phyloP scores from a whole-genome alignment of 441 rosid genomes.

The Manihot esculenta region DNA sequence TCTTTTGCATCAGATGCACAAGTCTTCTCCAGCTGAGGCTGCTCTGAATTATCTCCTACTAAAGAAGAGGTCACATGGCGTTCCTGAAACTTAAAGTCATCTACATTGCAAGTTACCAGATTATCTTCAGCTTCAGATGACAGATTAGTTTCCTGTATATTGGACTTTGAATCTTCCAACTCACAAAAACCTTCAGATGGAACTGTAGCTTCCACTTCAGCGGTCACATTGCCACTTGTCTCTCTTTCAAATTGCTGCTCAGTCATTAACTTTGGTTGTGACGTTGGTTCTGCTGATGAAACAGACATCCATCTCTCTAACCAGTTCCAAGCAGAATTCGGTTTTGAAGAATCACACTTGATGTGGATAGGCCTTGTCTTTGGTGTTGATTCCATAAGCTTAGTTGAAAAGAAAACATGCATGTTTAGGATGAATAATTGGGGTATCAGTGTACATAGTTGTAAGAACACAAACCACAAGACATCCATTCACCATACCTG shows the following conservation, averaged over 20 bases:
- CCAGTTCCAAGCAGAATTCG: constrained; percentile 89
- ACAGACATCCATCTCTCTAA: constrained; percentile 95
- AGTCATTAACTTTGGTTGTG: constrained; percentile 25
- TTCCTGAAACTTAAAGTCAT: constrained; percentile 35
- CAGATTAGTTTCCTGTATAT: constrained; percentile 28
- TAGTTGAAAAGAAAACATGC: constrained; percentile 20
- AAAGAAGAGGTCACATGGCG: constrained; percentile 27
- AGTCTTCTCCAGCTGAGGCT: constrained; percentile 35
- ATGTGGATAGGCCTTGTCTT: constrained; percentile 62
- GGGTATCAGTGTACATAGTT: not conserved
- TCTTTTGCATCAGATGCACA: constrained; percentile 38
- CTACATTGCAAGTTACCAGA: constrained; percentile 36
- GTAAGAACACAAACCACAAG: constrained; percentile 11
- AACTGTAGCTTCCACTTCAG: constrained; percentile 28
- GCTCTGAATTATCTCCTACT: constrained; percentile 32
- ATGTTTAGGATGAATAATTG: constrained; percentile 2
- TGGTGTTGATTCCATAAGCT: constrained; percentile 80
- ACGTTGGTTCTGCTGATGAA: constrained; percentile 47
- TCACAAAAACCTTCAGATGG: constrained; percentile 36
- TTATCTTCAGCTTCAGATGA: constrained; percentile 44
- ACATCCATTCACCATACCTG: constrained; percentile 48
- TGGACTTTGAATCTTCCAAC: constrained; percentile 30
- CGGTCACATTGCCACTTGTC: constrained; percentile 31
- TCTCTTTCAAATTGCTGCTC: constrained; percentile 45
- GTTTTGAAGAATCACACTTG: constrained; percentile 80